Evolutionary conservation across 2,329 filamentous ascomycete species (phyloP).

Genomic region (Dactylellina parvicollis): DNA sequence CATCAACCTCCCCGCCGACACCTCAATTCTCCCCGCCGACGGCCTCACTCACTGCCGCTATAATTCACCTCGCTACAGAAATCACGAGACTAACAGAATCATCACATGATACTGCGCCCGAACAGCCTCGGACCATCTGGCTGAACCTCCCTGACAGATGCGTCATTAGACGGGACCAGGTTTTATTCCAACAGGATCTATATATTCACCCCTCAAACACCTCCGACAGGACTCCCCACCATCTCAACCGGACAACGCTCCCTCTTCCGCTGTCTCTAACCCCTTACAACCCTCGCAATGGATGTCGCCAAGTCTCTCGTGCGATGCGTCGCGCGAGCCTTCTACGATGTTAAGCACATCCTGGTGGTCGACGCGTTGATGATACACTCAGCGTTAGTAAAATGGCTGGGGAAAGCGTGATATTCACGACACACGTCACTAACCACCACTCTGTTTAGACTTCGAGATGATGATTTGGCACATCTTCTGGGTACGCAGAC

Average conservation of each 20-base stretch:
- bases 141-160: conserved; percentile 40
- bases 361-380: conserved; percentile 82
- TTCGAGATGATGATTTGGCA: conserved; percentile 87
- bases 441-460: conserved; percentile 59
- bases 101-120: conserved; percentile 30
- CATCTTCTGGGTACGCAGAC: conserved; percentile 87
- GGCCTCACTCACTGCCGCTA: neutral
- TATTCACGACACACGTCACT: neutral
- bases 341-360: conserved; percentile 85
- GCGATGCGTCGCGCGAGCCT: conserved; percentile 83
- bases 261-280: neutral
- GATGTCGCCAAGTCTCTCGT: conserved; percentile 80
- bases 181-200: neutral
- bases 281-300: conserved; percentile 61
- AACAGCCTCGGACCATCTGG: conserved; percentile 42
- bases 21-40: neutral
- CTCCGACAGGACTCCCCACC: neutral
- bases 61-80: neutral
- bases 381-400: conserved; percentile 72
- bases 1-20: conserved; percentile 1
- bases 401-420: neutral
- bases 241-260: neutral
- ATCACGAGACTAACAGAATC: neutral
- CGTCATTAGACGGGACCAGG: conserved; percentile 22
- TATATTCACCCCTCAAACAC: neutral